Conservation (phyloP, 306 rosid species). For the Cucumis melo region DNA sequence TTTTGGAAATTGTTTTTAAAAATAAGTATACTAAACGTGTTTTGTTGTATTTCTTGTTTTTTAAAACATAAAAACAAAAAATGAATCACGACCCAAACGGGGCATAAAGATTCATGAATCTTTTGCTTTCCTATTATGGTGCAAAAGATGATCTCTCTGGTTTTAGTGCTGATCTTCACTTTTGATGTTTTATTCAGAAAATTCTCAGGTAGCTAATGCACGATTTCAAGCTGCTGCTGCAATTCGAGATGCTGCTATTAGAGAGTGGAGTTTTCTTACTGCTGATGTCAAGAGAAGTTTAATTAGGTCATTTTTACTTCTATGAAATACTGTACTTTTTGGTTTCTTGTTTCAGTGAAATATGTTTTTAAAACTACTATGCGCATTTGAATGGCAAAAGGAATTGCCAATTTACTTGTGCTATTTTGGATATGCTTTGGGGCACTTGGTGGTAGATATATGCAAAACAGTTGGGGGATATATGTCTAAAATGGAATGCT, state of each 20-base stretch:
- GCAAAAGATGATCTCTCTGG: background rate
- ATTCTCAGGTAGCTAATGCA: conserved; percentile 64
- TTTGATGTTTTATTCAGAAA: conserved; percentile 40
- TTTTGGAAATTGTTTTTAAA: too few relatives aligned
- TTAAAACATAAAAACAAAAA: too few relatives aligned
- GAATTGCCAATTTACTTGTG: background rate
- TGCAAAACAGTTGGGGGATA: background rate
- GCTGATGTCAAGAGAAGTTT: conserved; percentile 59
- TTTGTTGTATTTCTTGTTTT: too few relatives aligned
- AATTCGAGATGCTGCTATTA: conserved; percentile 77
- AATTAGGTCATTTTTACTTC: conserved; percentile 42
- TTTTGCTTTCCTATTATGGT: background rate
- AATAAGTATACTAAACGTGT: too few relatives aligned
- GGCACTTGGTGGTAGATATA: background rate
- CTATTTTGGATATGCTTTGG: background rate
- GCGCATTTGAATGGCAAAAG: background rate
- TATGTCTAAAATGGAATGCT: too few relatives aligned
- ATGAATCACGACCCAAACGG: too few relatives aligned
- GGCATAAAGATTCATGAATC: background rate
- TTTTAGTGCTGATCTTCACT: conserved; percentile 14
- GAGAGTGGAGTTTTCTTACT: conserved; percentile 80
- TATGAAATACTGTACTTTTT: background rate
- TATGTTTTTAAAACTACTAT: background rate
- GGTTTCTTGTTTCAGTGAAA: background rate
- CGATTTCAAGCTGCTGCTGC: conserved; percentile 96